A percentile compares a stretch with the other conserved stretches of the same genome.
Evolutionary conservation across 1,284 basidiomycete genomes (phyloP).

Genomic region (Boletus sp.): DNA sequence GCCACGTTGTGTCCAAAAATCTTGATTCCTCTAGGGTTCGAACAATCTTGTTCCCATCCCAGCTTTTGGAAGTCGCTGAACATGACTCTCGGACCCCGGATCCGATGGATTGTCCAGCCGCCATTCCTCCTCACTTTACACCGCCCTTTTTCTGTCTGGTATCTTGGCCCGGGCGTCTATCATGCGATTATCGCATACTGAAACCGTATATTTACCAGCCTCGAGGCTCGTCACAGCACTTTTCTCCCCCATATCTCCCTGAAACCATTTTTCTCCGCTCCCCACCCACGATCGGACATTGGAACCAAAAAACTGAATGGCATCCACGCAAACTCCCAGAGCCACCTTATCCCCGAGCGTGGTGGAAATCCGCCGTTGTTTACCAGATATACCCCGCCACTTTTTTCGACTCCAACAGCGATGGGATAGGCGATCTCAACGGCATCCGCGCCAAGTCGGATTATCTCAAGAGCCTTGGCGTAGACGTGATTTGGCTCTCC

Average conservation of each 20-base stretch:
- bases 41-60: conserved; percentile 15
- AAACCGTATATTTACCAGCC: conserved; percentile 19
- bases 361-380: conserved; percentile 70
- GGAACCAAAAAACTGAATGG: conserved; percentile 6
- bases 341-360: conserved; percentile 41
- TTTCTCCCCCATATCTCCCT: conserved; percentile 17
- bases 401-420: conserved; percentile 71
- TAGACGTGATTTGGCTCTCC: conserved; percentile 78
- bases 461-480: conserved; percentile 71
- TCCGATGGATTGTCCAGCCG: background rate
- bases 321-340: conserved; percentile 6
- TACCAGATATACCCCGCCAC: conserved; percentile 82
- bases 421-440: conserved; percentile 76
- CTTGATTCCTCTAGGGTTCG: conserved; percentile 18
- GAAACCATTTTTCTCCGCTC: conserved; percentile 11
- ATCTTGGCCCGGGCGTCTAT: conserved; percentile 15
- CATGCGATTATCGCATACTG: conserved; percentile 15
- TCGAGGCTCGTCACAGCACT: conserved; percentile 22
- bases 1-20: conserved; percentile 20
- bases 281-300: conserved; percentile 1
- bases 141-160: conserved; percentile 1
- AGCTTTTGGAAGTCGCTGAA: background rate
- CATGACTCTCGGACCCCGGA: conserved; percentile 14
- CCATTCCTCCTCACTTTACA: background rate
- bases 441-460: conserved; percentile 70